These are phyloP conservation scores for Litchi chinensis DNA, from an alignment of 345 rosid genomes.

Conservation along the genomic window DNA sequence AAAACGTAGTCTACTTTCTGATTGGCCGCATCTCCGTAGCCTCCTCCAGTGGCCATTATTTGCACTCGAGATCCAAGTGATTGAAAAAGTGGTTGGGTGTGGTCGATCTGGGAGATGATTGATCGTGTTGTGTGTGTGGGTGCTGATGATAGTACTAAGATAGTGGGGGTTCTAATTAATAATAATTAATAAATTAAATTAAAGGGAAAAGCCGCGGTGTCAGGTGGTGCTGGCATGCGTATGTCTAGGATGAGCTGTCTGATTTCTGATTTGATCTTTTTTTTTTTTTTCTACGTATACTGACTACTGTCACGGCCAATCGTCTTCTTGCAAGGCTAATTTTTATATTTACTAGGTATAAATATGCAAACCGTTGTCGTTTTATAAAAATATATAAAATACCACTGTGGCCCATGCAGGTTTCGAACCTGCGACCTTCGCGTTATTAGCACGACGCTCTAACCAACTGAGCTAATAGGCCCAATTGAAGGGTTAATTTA, in stretches of 20 bases:
- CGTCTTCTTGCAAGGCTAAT: too few relatives aligned
- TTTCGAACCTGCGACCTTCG: constrained; percentile 55
- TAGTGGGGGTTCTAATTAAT: neutral
- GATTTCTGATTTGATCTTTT: neutral
- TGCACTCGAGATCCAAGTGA: neutral
- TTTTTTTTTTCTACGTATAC: too few relatives aligned
- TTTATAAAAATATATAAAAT: too few relatives aligned
- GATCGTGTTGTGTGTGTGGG: neutral
- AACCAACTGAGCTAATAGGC: constrained; percentile 60
- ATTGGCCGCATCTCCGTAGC: constrained; percentile 50
- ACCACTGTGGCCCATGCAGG: constrained; percentile 51
- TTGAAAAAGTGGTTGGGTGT: neutral
- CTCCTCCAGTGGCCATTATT: constrained; percentile 62
- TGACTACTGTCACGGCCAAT: too few relatives aligned
- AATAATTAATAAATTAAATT: neutral
- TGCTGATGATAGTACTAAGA: neutral
- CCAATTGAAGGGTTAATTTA: neutral
- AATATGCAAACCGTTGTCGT: too few relatives aligned
- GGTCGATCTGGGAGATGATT: neutral
- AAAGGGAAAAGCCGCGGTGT: neutral
- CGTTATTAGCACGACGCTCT: constrained; percentile 59
- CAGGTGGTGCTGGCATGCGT: constrained; percentile 7
- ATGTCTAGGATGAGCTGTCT: constrained; percentile 30
- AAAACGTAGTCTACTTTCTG: constrained; percentile 78
- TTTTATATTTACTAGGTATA: too few relatives aligned